phyloP scores from a whole-genome alignment of 2,329 filamentous ascomycete species.

The Aspergillus jensenii region DNA sequence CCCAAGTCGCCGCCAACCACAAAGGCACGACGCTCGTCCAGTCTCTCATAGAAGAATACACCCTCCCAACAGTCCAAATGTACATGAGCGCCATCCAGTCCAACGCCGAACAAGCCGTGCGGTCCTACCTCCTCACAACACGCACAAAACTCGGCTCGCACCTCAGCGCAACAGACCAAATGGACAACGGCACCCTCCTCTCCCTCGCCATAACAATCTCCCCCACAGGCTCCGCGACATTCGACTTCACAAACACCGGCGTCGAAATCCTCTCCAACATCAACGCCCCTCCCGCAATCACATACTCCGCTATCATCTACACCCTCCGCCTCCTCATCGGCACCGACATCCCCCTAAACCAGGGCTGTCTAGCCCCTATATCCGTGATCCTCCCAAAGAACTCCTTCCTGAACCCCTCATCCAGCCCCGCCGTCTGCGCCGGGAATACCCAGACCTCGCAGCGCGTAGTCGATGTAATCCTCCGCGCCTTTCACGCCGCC shows the following conservation, averaged over 20 bases:
- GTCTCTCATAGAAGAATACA: conserved; percentile 73
- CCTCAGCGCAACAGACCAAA: conserved; percentile 73
- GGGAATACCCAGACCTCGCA: conserved; percentile 80
- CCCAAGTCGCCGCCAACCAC: conserved; percentile 82
- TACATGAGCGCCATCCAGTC: conserved; percentile 82
- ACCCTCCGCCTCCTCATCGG: conserved; percentile 76
- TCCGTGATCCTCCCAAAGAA: conserved; percentile 67
- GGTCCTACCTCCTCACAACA: conserved; percentile 72
- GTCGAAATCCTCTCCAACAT: conserved; percentile 77
- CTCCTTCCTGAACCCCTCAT: conserved; percentile 71
- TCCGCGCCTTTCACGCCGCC: conserved; percentile 76
- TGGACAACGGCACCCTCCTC: conserved; percentile 84
- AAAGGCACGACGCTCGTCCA: conserved; percentile 79
- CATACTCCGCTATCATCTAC: conserved; percentile 83
- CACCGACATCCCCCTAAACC: conserved; percentile 81
- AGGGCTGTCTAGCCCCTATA: conserved; percentile 78
- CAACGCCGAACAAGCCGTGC: conserved; percentile 75
- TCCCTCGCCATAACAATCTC: conserved; percentile 71
- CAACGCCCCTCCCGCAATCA: conserved; percentile 79
- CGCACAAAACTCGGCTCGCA: conserved; percentile 66
- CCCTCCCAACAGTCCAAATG: conserved; percentile 72
- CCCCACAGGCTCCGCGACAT: conserved; percentile 71
- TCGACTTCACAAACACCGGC: conserved; percentile 76
- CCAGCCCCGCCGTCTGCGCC: conserved; percentile 76
- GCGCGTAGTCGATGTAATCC: conserved; percentile 78